Percentiles rank a stretch among this genome's conserved stretches.
phyloP scores from a whole-genome alignment of 1,284 basidiomycete genomes.

The Sporisorium iseilematis-ciliati region DNA sequence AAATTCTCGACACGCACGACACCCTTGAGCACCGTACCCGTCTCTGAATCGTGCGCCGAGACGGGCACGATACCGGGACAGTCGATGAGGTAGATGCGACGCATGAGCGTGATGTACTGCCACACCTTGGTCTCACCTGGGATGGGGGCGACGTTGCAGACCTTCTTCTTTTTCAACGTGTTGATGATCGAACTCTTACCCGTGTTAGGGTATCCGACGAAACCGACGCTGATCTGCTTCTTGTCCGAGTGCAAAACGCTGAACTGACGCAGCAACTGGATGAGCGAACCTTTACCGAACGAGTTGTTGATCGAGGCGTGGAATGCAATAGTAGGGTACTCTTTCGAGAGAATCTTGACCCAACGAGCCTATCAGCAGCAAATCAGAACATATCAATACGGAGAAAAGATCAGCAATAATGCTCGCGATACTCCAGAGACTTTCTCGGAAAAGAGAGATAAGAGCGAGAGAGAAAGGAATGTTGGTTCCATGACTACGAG shows the following conservation, averaged over 20 bases:
- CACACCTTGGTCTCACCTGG: conserved; percentile 99
- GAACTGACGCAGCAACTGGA: conserved; percentile 96
- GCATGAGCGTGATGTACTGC: conserved; percentile 98
- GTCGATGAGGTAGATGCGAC: conserved; percentile 97
- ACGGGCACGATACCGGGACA: conserved; percentile 98
- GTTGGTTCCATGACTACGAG: conserved; percentile 66
- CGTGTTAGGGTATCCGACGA: conserved; percentile 98
- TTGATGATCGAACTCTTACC: conserved; percentile 98
- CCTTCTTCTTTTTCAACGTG: conserved; percentile 97
- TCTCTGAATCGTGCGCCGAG: conserved; percentile 88
- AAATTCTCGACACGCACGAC: conserved; percentile 97
- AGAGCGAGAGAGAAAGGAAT: conserved; percentile 20
- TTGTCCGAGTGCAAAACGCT: conserved; percentile 97
- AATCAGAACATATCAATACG: conserved; percentile 1
- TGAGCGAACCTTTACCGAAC: conserved; percentile 97
- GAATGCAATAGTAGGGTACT: conserved; percentile 95
- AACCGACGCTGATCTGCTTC: conserved; percentile 98
- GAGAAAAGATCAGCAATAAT: conserved; percentile 21
- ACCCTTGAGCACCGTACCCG: conserved; percentile 93
- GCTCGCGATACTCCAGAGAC: background rate
- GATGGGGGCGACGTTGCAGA: conserved; percentile 95
- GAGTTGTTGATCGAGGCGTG: conserved; percentile 99
- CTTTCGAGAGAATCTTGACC: conserved; percentile 93
- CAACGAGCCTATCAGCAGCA: conserved; percentile 82
- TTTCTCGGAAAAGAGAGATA: background rate